Evolutionary conservation across 177 flowering plant genomes (phyloP).

Genomic region (Vitis hybrid): DNA sequence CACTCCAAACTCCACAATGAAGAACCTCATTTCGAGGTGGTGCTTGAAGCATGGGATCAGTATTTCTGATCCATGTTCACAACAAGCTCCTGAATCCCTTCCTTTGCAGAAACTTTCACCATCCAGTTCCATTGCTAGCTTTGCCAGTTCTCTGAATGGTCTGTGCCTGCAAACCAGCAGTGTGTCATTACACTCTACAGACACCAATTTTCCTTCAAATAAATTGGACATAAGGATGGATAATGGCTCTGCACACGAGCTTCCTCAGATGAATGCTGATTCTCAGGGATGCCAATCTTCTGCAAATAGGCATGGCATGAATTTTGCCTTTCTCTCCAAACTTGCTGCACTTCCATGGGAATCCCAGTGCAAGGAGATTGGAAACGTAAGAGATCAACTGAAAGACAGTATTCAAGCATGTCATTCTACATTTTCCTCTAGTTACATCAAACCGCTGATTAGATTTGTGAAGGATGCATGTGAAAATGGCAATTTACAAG

Average conservation of each 20-base stretch:
- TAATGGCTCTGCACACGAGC: background rate
- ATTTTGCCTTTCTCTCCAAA: constrained; percentile 23
- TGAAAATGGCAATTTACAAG: constrained; percentile 29
- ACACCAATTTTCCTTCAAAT: background rate
- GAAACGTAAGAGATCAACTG: constrained; percentile 30
- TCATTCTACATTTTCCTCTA: constrained; percentile 17
- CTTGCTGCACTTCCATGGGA: constrained; percentile 44
- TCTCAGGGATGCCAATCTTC: constrained; percentile 12
- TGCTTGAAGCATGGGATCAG: constrained; percentile 11
- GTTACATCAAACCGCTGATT: constrained; percentile 29
- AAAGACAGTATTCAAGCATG: constrained; percentile 22
- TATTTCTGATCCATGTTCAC: constrained; percentile 12
- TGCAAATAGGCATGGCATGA: constrained; percentile 7
- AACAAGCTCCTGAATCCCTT: background rate
- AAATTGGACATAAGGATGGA: background rate
- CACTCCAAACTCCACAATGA: constrained; percentile 27
- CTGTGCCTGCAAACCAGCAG: constrained; percentile 12
- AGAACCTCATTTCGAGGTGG: constrained; percentile 30
- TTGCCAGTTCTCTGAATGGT: constrained; percentile 6
- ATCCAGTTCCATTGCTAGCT: constrained; percentile 16
- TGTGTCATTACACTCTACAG: constrained; percentile 16
- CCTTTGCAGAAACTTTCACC: background rate
- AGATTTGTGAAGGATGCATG: constrained; percentile 47
- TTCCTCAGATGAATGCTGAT: constrained; percentile 8
- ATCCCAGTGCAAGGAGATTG: constrained; percentile 32